phyloP scores from a whole-genome alignment of 495 filamentous ascomycete species.

The Podospora pseudocomata region DNA sequence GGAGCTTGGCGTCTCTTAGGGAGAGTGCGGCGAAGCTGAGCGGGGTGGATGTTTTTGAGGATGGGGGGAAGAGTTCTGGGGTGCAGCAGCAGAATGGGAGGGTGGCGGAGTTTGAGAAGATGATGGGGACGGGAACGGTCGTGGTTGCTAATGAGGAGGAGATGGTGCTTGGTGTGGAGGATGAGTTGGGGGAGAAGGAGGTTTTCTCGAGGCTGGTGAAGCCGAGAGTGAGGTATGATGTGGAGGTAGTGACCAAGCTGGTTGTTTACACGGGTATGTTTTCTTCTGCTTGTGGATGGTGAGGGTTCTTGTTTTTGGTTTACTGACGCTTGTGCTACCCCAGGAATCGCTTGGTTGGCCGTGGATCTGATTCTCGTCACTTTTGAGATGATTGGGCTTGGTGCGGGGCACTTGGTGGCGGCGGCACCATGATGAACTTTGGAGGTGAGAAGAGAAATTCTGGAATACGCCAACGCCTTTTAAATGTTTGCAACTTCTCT shows the following conservation, averaged over 20 bases:
- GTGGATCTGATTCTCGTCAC: slow-evolving; percentile 63
- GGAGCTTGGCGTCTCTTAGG: slow-evolving; percentile 22
- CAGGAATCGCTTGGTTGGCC: slow-evolving; percentile 73
- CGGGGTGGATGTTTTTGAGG: slow-evolving; percentile 12
- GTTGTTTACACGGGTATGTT: slow-evolving; percentile 83
- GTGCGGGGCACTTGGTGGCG: slow-evolving; percentile 25
- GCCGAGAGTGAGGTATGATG: slow-evolving; percentile 90
- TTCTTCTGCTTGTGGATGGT: not conserved
- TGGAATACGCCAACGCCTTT: not conserved
- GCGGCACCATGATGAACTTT: not conserved
- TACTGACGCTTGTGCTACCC: not conserved
- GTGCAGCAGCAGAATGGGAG: slow-evolving; percentile 22
- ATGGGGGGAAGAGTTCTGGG: slow-evolving; percentile 29
- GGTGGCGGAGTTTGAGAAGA: slow-evolving; percentile 61
- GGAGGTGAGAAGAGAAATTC: not conserved
- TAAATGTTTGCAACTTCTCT: not conserved
- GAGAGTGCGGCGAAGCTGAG: slow-evolving; percentile 24
- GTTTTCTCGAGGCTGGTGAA: slow-evolving; percentile 81
- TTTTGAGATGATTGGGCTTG: slow-evolving; percentile 65
- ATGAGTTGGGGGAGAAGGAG: slow-evolving; percentile 64
- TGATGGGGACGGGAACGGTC: slow-evolving; percentile 62
- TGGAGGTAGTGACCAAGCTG: slow-evolving; percentile 94
- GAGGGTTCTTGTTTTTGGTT: slow-evolving; percentile 2
- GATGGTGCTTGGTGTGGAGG: slow-evolving; percentile 39
- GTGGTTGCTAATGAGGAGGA: slow-evolving; percentile 12